Evolutionary conservation across 352 stramenopile genomes (phyloP).

Genomic region (Phytophthora fragariaefolia): DNA sequence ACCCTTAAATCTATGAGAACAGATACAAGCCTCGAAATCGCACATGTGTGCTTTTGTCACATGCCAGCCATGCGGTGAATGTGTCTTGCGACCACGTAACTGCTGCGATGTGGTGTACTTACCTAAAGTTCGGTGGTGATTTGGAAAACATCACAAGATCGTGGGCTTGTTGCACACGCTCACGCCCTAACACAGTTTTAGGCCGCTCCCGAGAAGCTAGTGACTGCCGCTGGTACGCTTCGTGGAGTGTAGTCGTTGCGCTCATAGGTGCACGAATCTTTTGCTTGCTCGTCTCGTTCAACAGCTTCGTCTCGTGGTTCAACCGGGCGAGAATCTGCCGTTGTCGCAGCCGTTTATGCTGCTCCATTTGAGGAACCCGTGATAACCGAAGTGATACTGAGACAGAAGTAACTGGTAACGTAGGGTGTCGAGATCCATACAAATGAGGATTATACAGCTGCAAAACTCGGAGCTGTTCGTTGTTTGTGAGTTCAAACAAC

Average conservation of each 20-base stretch:
- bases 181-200: slow-evolving; percentile 10
- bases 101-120: slow-evolving; percentile 6
- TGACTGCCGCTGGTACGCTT: slow-evolving; percentile 32
- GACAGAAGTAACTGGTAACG: slow-evolving; percentile 15
- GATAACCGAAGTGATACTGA: slow-evolving; percentile 25
- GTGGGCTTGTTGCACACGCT: slow-evolving; percentile 13
- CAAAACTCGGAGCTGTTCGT: slow-evolving; percentile 58
- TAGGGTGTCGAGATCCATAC: slow-evolving; percentile 36
- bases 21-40: neutral
- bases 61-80: too few species aligned
- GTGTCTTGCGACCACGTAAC: too few species aligned
- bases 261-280: slow-evolving; percentile 20
- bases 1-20: neutral
- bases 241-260: slow-evolving; percentile 14
- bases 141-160: slow-evolving; percentile 5
- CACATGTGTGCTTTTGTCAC: neutral
- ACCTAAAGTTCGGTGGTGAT: slow-evolving; percentile 20
- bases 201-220: slow-evolving; percentile 17
- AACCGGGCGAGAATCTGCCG: slow-evolving; percentile 34
- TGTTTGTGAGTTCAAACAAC: slow-evolving; percentile 40
- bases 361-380: slow-evolving; percentile 32
- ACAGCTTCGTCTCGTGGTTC: slow-evolving; percentile 20
- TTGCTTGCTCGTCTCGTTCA: slow-evolving; percentile 32
- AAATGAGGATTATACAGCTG: slow-evolving; percentile 73
- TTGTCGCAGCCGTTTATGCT: slow-evolving; percentile 27